A percentile compares a stretch with the other conserved stretches of the same genome.
These are phyloP conservation scores for Fusarium torulosum DNA, from an alignment of 2,329 filamentous ascomycete species.

Conservation along the genomic window DNA sequence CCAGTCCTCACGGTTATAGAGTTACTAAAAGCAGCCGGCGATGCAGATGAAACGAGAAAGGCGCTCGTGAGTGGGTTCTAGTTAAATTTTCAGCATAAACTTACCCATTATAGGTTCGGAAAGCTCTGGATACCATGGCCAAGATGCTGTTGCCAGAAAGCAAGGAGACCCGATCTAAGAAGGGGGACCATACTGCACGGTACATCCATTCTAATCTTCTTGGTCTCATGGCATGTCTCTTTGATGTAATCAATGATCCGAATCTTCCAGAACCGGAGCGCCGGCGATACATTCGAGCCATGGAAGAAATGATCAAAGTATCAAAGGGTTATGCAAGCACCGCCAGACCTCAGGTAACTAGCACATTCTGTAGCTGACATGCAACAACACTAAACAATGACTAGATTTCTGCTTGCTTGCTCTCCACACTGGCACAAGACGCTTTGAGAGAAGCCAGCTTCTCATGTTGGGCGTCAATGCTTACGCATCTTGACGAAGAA, in stretches of 20 bases:
- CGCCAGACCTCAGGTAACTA: conserved; percentile 83
- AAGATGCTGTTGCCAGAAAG: conserved; percentile 56
- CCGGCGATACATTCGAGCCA: conserved; percentile 80
- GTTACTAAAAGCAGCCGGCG: conserved; percentile 82
- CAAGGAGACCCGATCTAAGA: conserved; percentile 61
- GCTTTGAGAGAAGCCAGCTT: conserved; percentile 84
- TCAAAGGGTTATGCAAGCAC: conserved; percentile 79
- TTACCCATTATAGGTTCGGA: conserved; percentile 59
- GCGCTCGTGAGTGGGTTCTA: conserved; percentile 64
- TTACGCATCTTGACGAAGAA: conserved; percentile 79
- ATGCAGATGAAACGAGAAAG: conserved; percentile 70
- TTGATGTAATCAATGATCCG: conserved; percentile 80
- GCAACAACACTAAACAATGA: conserved; percentile 1
- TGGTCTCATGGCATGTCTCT: conserved; percentile 86
- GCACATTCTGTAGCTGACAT: neutral
- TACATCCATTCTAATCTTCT: conserved; percentile 89
- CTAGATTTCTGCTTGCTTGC: conserved; percentile 90
- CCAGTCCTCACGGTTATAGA: conserved; percentile 82
- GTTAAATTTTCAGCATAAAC: conserved; percentile 12
- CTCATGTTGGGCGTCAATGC: conserved; percentile 84
- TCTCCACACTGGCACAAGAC: conserved; percentile 82
- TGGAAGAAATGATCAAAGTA: conserved; percentile 88
- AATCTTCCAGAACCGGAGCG: conserved; percentile 75
- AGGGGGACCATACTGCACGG: conserved; percentile 70
- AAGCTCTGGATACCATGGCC: conserved; percentile 62